Evolutionary conservation across 225 moss, liverwort and hornwort species (phyloP).

Genomic region (Sphagnum tenellum): DNA sequence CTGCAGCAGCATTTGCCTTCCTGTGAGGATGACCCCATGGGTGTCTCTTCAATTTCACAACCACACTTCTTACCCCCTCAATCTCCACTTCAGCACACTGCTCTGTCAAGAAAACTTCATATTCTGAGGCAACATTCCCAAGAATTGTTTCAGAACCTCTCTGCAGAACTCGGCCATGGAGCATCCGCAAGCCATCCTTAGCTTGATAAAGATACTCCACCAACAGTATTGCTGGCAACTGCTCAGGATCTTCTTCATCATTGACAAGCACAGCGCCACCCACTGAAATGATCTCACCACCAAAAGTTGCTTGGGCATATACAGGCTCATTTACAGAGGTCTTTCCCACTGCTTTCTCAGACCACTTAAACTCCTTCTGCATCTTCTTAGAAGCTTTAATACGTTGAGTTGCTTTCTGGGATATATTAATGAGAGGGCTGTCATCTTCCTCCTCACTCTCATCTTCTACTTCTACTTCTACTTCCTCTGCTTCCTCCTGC

Average conservation of each 20-base stretch:
- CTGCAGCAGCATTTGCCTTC: slow-evolving; percentile 53
- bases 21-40: slow-evolving; percentile 55
- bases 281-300: slow-evolving; percentile 27
- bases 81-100: slow-evolving; percentile 73
- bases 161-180: slow-evolving; percentile 69
- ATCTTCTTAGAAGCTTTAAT: slow-evolving; percentile 18
- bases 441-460: slow-evolving; percentile 69
- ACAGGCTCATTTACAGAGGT: slow-evolving; percentile 17
- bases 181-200: slow-evolving; percentile 53
- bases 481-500: slow-evolving; percentile 38
- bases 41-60: slow-evolving; percentile 50
- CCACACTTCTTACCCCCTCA: slow-evolving; percentile 25
- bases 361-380: slow-evolving; percentile 15
- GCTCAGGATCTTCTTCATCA: slow-evolving; percentile 34
- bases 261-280: slow-evolving; percentile 62
- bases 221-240: slow-evolving; percentile 40
- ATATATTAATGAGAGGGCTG: slow-evolving; percentile 19
- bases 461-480: slow-evolving; percentile 30
- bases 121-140: slow-evolving; percentile 70
- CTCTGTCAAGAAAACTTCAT: slow-evolving; percentile 70
- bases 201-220: slow-evolving; percentile 78
- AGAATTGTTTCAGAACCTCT: slow-evolving; percentile 63
- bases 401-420: slow-evolving; percentile 29
- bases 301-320: slow-evolving; percentile 21
- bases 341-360: slow-evolving; percentile 10